Percentiles rank a stretch among this genome's conserved stretches.
Evolutionary conservation across 352 stramenopile genomes (phyloP).

Genomic region (Phytophthora multivora): DNA sequence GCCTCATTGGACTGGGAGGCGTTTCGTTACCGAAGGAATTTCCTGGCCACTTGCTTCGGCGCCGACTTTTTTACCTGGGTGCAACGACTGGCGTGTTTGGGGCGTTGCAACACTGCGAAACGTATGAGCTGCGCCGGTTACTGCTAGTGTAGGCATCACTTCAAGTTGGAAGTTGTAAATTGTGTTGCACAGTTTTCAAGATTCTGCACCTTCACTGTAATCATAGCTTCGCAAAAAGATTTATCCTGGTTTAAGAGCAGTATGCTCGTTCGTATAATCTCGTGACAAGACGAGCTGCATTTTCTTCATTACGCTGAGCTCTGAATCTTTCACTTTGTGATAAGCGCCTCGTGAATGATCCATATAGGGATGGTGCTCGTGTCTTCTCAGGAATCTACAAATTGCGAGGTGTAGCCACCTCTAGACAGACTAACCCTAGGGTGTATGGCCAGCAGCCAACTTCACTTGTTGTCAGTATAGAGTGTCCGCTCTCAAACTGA

Average conservation of each 20-base stretch:
- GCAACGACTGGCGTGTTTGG: constrained; percentile 21
- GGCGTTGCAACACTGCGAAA: constrained; percentile 29
- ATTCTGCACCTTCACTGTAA: background rate
- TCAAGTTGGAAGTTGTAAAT: too few species aligned
- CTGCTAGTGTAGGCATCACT: constrained; percentile 8
- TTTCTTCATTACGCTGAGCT: too few species aligned
- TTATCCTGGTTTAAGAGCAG: too few species aligned
- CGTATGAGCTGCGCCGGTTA: constrained; percentile 21
- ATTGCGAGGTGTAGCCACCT: background rate
- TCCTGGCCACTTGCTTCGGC: constrained; percentile 32
- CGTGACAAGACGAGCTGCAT: too few species aligned
- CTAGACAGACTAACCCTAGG: background rate
- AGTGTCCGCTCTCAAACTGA: background rate
- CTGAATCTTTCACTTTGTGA: too few species aligned
- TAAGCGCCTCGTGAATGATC: too few species aligned
- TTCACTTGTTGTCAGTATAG: background rate
- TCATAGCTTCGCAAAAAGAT: background rate
- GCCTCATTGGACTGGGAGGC: constrained; percentile 39
- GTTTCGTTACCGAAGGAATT: constrained; percentile 39
- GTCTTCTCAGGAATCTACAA: too few species aligned
- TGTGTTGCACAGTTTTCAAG: too few species aligned
- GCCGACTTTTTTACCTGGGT: constrained; percentile 40
- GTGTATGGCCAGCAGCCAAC: background rate
- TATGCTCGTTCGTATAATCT: too few species aligned
- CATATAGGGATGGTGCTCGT: too few species aligned